Percentiles rank a stretch among this genome's conserved stretches.
phyloP scores from a whole-genome alignment of 2,329 filamentous ascomycete species.

The Colletotrichum sp. region DNA sequence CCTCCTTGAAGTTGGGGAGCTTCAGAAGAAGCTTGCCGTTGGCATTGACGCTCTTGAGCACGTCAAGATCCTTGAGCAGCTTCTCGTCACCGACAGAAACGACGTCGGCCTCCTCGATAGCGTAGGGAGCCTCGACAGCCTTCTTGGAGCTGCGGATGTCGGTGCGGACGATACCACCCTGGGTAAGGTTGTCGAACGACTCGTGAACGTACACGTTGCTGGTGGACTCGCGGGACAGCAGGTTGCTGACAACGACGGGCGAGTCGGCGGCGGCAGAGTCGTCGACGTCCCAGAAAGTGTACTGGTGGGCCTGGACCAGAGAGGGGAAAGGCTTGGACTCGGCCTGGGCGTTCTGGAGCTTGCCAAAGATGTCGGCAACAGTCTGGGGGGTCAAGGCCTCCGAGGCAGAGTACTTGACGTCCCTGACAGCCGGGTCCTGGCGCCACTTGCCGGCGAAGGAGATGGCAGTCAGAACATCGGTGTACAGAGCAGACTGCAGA shows the following conservation, averaged over 20 bases:
- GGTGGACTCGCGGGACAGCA: conserved; percentile 75
- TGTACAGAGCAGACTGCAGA: conserved; percentile 84
- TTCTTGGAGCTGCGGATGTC: conserved; percentile 86
- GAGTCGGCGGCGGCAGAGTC: conserved; percentile 70
- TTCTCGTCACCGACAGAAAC: conserved; percentile 77
- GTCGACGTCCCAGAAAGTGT: conserved; percentile 93
- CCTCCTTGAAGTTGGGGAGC: conserved; percentile 80
- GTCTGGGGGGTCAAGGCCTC: conserved; percentile 60
- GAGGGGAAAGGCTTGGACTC: conserved; percentile 43
- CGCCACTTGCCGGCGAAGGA: conserved; percentile 76
- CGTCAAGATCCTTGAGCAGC: conserved; percentile 78
- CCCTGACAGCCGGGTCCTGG: conserved; percentile 69
- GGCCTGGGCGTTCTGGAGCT: conserved; percentile 57
- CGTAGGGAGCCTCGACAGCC: conserved; percentile 83
- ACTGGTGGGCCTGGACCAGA: conserved; percentile 74
- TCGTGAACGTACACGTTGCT: conserved; percentile 66
- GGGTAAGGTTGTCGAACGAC: conserved; percentile 68
- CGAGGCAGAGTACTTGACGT: conserved; percentile 87
- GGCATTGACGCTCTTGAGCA: conserved; percentile 72
- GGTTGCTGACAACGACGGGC: conserved; percentile 61
- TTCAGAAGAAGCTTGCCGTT: conserved; percentile 78
- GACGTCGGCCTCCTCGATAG: conserved; percentile 79
- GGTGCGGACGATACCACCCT: conserved; percentile 81
- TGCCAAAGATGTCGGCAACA: conserved; percentile 54
- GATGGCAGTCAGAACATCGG: conserved; percentile 87